Base-by-base conservation (phyloP, 306 rosid genomes). In the Prunus davidiana region DNA sequence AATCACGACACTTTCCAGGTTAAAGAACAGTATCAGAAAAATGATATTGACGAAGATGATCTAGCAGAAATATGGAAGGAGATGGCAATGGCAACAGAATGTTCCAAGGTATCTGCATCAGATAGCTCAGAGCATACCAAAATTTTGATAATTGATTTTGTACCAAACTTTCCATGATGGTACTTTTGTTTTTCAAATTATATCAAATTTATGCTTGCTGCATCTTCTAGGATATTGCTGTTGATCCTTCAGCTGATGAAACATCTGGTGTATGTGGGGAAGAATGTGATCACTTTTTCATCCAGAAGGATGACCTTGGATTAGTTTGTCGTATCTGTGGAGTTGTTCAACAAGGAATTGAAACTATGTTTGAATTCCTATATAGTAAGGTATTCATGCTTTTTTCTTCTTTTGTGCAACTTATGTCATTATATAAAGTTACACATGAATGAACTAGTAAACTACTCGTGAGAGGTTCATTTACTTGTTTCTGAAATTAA, bases 301-400 rank as follows among this genome's bases (percentile, higher is more conserved):
- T 95, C 77, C 75, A 92, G 60, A 94, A 92, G 85, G 98, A 92
- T 43, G 98, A 94, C 77, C 72, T 92, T 71, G 97, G 97, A 27
- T 84, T 86, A 78, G 97, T 92, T 71, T 94, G 97, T 47, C 97
- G 96, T 0, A 76, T 92, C 67, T 94, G 98, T 79, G 97, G 98
- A 69, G 73, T 90, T 63, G 84, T 94, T 54, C 87, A 78, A 74
- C 83, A 76, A 72, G 84, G 87, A 41, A 94, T 94, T 51, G 98
- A 94, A 60, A 87, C 86, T 60, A 89, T 92, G 63, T 90, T 94
- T 78, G 98, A 94, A 89, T 94, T 87, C 68, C 95, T 88, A 72
- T 94, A 88, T 79, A 79, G 64, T 80, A 85, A 88, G 87, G 89
- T 83, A 71, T 6, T 38, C 68, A 54, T 66, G 30, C 52, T 43